phyloP scores from a whole-genome alignment of 805 yeast species.

The Saccharomycopsis javanensis region DNA sequence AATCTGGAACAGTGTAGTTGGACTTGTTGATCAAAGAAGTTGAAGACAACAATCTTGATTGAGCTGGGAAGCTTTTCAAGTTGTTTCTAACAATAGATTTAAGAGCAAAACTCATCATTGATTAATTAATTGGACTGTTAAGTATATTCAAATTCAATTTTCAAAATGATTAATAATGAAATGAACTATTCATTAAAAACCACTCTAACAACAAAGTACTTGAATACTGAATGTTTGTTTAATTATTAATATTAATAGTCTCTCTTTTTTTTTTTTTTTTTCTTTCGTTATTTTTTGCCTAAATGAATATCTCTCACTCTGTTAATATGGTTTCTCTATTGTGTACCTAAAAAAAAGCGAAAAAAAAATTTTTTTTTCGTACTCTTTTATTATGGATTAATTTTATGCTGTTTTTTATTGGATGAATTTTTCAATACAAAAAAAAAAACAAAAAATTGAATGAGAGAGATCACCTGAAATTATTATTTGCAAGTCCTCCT shows the following conservation, averaged over 20 bases:
- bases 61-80: slow-evolving; percentile 29
- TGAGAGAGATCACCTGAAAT: too few species aligned
- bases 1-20: slow-evolving; percentile 87
- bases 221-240: too few species aligned
- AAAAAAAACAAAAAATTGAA: neutral
- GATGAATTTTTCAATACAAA: neutral
- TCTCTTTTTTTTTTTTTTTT: neutral
- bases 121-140: slow-evolving; percentile 9
- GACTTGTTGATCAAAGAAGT: slow-evolving; percentile 49
- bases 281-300: neutral
- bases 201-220: too few species aligned
- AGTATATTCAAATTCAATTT: neutral
- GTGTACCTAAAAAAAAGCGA: neutral
- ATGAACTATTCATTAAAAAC: neutral
- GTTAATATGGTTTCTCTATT: neutral
- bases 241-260: neutral
- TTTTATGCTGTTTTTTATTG: slow-evolving; percentile 2
- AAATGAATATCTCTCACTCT: neutral
- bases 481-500: too few species aligned
- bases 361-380: neutral
- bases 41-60: slow-evolving; percentile 42
- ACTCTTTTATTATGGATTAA: neutral
- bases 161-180: neutral
- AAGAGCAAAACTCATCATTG: slow-evolving; percentile 34
- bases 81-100: slow-evolving; percentile 35